phyloP scores from a whole-genome alignment of 108 stramenopile genomes.

The Nitzschia putrida region DNA sequence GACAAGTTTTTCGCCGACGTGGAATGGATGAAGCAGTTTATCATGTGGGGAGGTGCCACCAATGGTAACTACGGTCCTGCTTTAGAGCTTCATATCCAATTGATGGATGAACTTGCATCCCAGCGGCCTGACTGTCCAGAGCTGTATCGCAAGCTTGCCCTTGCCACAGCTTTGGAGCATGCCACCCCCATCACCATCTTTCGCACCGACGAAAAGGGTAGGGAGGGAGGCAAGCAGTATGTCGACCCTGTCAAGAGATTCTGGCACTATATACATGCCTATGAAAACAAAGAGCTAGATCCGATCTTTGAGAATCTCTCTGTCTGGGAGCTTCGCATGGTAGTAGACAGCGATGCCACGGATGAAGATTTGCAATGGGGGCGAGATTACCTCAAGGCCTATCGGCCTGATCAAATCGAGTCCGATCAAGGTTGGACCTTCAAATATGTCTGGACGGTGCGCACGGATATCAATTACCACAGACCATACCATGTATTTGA shows the following conservation, averaged over 20 bases:
- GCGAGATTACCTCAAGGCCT: constrained; percentile 45
- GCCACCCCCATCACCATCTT: constrained; percentile 34
- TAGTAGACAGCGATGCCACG: constrained; percentile 45
- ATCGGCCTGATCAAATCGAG: constrained; percentile 47
- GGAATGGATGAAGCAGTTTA: constrained; percentile 29
- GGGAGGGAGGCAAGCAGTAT: background rate
- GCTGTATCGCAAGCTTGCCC: constrained; percentile 10
- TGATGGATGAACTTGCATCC: constrained; percentile 5
- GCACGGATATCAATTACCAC: constrained; percentile 49
- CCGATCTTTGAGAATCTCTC: constrained; percentile 29
- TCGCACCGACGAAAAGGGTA: background rate
- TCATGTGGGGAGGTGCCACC: constrained; percentile 29
- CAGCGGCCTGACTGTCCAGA: background rate
- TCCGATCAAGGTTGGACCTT: constrained; percentile 15
- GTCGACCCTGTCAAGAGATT: constrained; percentile 57
- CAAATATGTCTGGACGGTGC: constrained; percentile 44
- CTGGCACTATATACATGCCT: constrained; percentile 49
- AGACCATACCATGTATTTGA: constrained; percentile 34
- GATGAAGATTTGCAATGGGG: constrained; percentile 53
- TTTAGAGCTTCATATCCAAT: constrained; percentile 18
- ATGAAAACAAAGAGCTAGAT: constrained; percentile 44
- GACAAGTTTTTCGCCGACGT: constrained; percentile 19
- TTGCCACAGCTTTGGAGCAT: constrained; percentile 29
- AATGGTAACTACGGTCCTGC: constrained; percentile 37
- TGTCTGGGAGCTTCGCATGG: constrained; percentile 49